Evolutionary conservation across 2,329 filamentous ascomycete species (phyloP).

Genomic region (Dactylellina haptotyla): DNA sequence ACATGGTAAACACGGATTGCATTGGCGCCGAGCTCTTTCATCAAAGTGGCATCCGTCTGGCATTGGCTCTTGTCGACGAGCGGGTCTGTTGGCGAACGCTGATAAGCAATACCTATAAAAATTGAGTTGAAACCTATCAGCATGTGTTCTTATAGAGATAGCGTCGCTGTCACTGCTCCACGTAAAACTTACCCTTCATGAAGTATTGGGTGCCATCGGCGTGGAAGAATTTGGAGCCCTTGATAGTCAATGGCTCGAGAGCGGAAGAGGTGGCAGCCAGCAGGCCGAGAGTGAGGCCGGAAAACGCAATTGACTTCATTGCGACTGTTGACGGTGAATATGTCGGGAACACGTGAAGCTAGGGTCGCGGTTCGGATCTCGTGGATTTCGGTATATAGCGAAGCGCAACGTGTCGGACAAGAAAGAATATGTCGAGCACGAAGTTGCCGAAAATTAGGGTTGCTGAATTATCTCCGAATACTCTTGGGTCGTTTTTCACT

Average conservation of each 20-base stretch:
- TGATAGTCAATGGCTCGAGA: conserved; percentile 48
- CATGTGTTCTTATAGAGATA: neutral
- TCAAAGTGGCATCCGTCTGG: conserved; percentile 76
- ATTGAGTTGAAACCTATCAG: conserved; percentile 41
- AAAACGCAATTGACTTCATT: conserved; percentile 33
- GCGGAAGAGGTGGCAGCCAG: conserved; percentile 27
- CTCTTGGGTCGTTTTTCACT: too few relatives aligned
- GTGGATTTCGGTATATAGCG: neutral
- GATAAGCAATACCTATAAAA: conserved; percentile 76
- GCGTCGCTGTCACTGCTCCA: conserved; percentile 1
- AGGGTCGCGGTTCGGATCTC: conserved; percentile 1
- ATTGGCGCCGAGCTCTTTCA: conserved; percentile 83
- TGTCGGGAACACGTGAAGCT: neutral
- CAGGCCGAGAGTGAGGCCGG: conserved; percentile 9
- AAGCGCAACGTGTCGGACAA: neutral
- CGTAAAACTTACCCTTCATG: conserved; percentile 74
- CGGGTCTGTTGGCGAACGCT: conserved; percentile 74
- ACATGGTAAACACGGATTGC: conserved; percentile 90
- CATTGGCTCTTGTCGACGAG: conserved; percentile 80
- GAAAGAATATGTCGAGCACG: neutral
- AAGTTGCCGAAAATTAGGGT: neutral
- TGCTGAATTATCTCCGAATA: neutral
- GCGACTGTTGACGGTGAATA: neutral
- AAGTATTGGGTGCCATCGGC: conserved; percentile 83
- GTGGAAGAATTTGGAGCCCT: conserved; percentile 78